Conservation (phyloP, 2,329 filamentous ascomycete genomes). For the Cladosporium sp. region DNA sequence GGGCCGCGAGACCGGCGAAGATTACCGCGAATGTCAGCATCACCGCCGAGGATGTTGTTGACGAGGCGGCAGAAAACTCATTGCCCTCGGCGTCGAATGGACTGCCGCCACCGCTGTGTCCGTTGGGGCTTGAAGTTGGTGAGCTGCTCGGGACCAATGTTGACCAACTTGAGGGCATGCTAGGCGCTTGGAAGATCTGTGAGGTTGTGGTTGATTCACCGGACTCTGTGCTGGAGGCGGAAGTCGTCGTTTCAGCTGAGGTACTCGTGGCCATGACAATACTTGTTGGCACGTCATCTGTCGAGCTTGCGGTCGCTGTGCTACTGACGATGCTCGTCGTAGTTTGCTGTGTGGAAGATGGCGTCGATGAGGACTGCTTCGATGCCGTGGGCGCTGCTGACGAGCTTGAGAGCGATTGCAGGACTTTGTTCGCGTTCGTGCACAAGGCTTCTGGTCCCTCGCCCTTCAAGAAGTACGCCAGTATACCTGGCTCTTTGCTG, state of each 20-base stretch:
- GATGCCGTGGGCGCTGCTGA: constrained; percentile 12
- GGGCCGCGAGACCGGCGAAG: not conserved
- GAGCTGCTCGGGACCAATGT: constrained; percentile 18
- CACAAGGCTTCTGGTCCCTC: constrained; percentile 38
- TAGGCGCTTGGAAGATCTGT: constrained; percentile 5
- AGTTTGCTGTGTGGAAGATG: constrained; percentile 12
- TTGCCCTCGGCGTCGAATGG: constrained; percentile 37
- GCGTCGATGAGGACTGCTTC: not conserved
- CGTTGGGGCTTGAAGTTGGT: constrained; percentile 30
- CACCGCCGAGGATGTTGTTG: constrained; percentile 10
- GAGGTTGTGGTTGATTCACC: not conserved
- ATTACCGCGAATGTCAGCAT: constrained; percentile 7
- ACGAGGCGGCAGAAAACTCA: constrained; percentile 11
- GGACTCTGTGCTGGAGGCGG: not conserved
- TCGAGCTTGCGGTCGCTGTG: constrained; percentile 17
- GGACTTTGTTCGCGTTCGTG: constrained; percentile 27
- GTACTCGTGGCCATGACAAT: constrained; percentile 18
- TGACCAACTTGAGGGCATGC: constrained; percentile 16
- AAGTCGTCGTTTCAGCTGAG: constrained; percentile 9
- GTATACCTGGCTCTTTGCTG: constrained; percentile 34
- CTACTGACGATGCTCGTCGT: constrained; percentile 9
- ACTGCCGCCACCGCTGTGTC: constrained; percentile 40
- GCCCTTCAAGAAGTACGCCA: constrained; percentile 40
- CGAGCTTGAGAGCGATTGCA: constrained; percentile 13
- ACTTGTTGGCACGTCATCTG: constrained; percentile 15